Evolutionary conservation across 768 basidiomycete genomes (phyloP).

Genomic region (Rhodotorula sphaerocarpa): DNA sequence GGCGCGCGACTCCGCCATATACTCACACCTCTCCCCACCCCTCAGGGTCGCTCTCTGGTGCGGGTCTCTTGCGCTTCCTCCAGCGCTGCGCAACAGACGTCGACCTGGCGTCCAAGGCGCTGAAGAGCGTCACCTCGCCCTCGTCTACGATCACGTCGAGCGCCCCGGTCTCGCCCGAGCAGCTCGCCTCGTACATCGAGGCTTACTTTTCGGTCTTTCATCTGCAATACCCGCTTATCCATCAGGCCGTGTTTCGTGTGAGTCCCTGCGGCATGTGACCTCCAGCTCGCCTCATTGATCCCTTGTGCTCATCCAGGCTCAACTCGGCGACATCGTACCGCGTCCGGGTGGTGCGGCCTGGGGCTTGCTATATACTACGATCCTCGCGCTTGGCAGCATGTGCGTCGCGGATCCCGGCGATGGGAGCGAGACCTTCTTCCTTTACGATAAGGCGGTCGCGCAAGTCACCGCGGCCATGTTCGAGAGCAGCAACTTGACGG

Average conservation of each 20-base stretch:
- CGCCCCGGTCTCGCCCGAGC: neutral
- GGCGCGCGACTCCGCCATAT: too few relatives aligned
- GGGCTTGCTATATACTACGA: neutral
- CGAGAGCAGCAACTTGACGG: neutral
- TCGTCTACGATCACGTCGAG: neutral
- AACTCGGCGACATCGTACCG: constrained; percentile 7
- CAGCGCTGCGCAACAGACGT: constrained; percentile 5
- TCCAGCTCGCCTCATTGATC: neutral
- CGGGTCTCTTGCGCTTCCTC: neutral
- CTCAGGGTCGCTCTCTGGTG: constrained; percentile 1
- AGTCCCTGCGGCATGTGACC: neutral
- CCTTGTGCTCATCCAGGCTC: neutral
- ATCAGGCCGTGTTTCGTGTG: neutral
- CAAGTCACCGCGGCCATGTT: neutral
- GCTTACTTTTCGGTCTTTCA: neutral
- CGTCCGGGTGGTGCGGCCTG: constrained; percentile 1
- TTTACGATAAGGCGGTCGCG: neutral
- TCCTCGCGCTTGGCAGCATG: constrained; percentile 6
- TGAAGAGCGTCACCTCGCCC: too few relatives aligned
- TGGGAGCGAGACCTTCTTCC: neutral
- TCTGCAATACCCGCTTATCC: neutral
- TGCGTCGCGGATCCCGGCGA: neutral
- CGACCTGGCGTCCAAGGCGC: neutral
- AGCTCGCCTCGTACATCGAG: neutral
- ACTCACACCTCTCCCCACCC: too few relatives aligned